phyloP scores from a whole-genome alignment of 371 early-diverging fungal species.

The Syncephalastrum sp. region DNA sequence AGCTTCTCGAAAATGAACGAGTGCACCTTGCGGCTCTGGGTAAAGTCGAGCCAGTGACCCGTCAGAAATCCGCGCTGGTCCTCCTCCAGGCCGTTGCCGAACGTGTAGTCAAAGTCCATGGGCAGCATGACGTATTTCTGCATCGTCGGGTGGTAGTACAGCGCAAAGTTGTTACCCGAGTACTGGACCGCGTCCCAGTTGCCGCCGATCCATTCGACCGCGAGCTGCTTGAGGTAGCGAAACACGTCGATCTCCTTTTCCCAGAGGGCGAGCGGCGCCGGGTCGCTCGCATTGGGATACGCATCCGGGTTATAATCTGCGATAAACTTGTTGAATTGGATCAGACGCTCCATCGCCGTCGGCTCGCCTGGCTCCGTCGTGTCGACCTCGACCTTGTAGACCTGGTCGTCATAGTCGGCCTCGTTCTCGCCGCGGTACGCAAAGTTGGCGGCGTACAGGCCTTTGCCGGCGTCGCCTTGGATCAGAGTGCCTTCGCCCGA shows the following conservation, averaged over 20 bases:
- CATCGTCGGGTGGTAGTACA: slow-evolving; percentile 17
- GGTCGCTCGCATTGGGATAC: slow-evolving; percentile 2
- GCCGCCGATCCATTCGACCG: slow-evolving; percentile 40
- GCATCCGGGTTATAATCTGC: slow-evolving; percentile 12
- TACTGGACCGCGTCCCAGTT: slow-evolving; percentile 33
- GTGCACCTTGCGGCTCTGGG: slow-evolving; percentile 14
- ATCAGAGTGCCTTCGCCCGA: slow-evolving; percentile 24
- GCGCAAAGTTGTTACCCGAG: slow-evolving; percentile 29
- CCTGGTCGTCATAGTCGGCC: slow-evolving; percentile 19
- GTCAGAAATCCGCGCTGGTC: slow-evolving; percentile 22
- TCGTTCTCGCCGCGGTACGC: slow-evolving; percentile 25
- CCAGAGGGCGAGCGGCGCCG: slow-evolving; percentile 8
- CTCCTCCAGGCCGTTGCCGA: slow-evolving; percentile 37
- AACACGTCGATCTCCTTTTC: slow-evolving; percentile 16
- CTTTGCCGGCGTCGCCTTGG: slow-evolving; percentile 36
- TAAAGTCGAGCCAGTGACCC: slow-evolving; percentile 21
- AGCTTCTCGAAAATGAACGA: slow-evolving; percentile 28
- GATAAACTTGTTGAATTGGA: slow-evolving; percentile 33
- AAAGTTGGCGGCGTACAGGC: slow-evolving; percentile 31
- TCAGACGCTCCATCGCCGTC: slow-evolving; percentile 21
- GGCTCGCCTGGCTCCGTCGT: slow-evolving; percentile 15
- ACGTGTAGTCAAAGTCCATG: slow-evolving; percentile 46
- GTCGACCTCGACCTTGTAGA: slow-evolving; percentile 20
- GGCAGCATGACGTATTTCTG: slow-evolving; percentile 28
- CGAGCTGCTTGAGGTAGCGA: slow-evolving; percentile 37